Evolutionary conservation across 2,329 filamentous ascomycete species (phyloP), one percentile per base, ranked within the genome.

Genomic region (Ilyonectria mors-panacis): DNA sequence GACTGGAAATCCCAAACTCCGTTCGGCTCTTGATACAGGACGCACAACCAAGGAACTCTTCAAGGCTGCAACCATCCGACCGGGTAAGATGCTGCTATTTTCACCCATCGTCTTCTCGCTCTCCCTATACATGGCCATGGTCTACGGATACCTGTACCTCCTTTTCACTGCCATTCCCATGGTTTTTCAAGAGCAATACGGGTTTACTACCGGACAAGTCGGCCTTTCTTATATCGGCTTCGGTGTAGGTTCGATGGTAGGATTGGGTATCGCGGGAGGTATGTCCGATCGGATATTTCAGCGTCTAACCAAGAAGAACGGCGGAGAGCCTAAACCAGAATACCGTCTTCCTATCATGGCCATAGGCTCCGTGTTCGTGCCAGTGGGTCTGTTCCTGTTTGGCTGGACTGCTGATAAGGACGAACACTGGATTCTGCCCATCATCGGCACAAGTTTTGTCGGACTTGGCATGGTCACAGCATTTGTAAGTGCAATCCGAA

Each of bases 371-470:
- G 63, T 82, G 2, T 66, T 86, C 8, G 81, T 88, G 5, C 86
- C 86, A 0, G 74, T 85, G 6, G 82, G 81, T 0, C 78, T 88
- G 37, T 87, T 88, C 74, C 80, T 80, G 78, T 86, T 86, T 68
- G 85, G 85, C 26, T 87, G 85, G 85, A 77, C 80, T 2, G 77
- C 80, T 1, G 71, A 85, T 55, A 75, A 80, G 12, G 72, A 79
- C 12, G 74, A 59, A 9, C 86, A 88, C 71, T 91, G 88, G 87
- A 87, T 90, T 50, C 81, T 88, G 15, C 88, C 89, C 0, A 88
- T 90, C 63, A 84, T 90, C 44, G 88, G 88, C 7, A 87, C 84
- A 0, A 74, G 79, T 0, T 75, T 87, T 28, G 78, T 88, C 47
- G 86, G 86, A 0, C 63, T 82, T 4, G 83, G 83, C 4, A 80